phyloP scores from a whole-genome alignment of 2,329 filamentous ascomycete species.

The Dryadomyces sulphureus region DNA sequence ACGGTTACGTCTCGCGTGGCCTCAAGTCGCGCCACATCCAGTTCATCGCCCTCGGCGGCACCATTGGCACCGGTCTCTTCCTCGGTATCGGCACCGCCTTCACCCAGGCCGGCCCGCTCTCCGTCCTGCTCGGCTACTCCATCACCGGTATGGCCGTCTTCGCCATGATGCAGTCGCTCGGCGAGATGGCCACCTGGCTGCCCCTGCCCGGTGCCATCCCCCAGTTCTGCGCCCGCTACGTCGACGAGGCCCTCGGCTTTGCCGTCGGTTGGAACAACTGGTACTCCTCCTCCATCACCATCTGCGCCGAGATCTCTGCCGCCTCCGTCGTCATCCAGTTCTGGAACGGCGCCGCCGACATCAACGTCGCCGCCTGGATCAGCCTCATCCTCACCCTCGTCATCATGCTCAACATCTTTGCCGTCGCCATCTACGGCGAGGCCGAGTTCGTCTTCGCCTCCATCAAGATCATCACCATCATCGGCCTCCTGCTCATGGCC shows the following conservation, averaged over 20 bases:
- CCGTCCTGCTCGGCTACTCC: constrained; percentile 26
- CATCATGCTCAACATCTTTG: constrained; percentile 32
- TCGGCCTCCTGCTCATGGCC: constrained; percentile 42
- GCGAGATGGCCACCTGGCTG: constrained; percentile 47
- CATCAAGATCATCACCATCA: constrained; percentile 44
- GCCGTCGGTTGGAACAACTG: constrained; percentile 37
- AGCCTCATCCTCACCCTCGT: constrained; percentile 33
- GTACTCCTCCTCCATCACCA: constrained; percentile 33
- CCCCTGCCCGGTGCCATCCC: constrained; percentile 39
- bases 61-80: constrained; percentile 33
- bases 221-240: constrained; percentile 31
- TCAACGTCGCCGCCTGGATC: constrained; percentile 26
- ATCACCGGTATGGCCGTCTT: constrained; percentile 29
- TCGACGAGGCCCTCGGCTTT: constrained; percentile 31
- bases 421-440: constrained; percentile 35
- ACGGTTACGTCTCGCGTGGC: constrained; percentile 10
- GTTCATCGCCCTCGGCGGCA: constrained; percentile 32
- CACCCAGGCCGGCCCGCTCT: constrained; percentile 26
- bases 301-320: constrained; percentile 27
- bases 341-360: constrained; percentile 19
- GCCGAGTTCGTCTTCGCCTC: constrained; percentile 22
- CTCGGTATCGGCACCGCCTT: constrained; percentile 31
- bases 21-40: constrained; percentile 30
- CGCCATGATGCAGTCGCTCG: constrained; percentile 26
- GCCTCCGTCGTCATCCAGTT: constrained; percentile 32